Conservation (phyloP, 1,139 yeast species). For the Nakaseomyces glabratus region DNA sequence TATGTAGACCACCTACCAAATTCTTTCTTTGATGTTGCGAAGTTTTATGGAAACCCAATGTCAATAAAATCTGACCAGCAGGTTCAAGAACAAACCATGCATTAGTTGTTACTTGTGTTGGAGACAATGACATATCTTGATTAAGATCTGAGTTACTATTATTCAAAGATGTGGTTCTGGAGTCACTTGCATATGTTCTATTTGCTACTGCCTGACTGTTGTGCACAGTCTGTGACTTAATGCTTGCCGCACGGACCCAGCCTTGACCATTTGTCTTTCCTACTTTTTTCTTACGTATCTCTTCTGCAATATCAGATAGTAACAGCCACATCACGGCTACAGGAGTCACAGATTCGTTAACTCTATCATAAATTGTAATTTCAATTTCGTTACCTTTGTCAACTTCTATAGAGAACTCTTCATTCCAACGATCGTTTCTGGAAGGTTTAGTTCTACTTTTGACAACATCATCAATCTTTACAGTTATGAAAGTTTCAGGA, state of each 20-base stretch:
- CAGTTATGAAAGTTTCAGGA: slow-evolving; percentile 68
- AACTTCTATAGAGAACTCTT: slow-evolving; percentile 68
- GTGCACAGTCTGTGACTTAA: slow-evolving; percentile 15
- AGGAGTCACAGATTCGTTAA: slow-evolving; percentile 59
- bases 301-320: slow-evolving; percentile 86
- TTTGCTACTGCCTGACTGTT: slow-evolving; percentile 3
- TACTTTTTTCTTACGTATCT: slow-evolving; percentile 80
- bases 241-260: slow-evolving; percentile 76
- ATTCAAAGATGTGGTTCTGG: slow-evolving; percentile 3
- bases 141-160: slow-evolving; percentile 8
- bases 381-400: slow-evolving; percentile 91
- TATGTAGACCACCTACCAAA: slow-evolving; percentile 57
- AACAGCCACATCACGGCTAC: slow-evolving; percentile 93
- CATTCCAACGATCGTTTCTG: slow-evolving; percentile 76
- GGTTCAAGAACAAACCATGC: slow-evolving; percentile 95
- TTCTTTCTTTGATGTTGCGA: slow-evolving; percentile 41
- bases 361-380: slow-evolving; percentile 73
- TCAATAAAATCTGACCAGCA: slow-evolving; percentile 75
- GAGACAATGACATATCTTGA: neutral
- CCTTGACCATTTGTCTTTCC: slow-evolving; percentile 64
- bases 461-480: slow-evolving; percentile 82
- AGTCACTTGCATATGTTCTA: slow-evolving; percentile 7
- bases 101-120: slow-evolving; percentile 37
- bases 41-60: slow-evolving; percentile 70
- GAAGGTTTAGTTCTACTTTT: slow-evolving; percentile 68